Base-by-base conservation (phyloP, 1,284 basidiomycete genomes). In the Phellinidium pouzarii region DNA sequence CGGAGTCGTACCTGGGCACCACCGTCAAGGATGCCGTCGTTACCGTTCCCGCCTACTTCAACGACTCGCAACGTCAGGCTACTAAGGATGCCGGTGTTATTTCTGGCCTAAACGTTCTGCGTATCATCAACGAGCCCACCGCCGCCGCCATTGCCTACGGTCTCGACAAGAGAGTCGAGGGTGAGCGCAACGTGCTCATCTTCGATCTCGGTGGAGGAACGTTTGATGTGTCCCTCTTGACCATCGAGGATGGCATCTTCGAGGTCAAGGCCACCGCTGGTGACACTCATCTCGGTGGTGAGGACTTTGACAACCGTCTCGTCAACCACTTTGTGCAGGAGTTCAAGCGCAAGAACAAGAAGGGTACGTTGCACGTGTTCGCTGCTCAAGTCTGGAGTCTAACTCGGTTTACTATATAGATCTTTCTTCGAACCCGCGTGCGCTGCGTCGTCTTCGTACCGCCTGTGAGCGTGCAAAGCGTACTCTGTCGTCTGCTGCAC, bases 381-480 rank as follows among this genome's bases (percentile, higher is more conserved):
- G 19, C 34, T 23, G 43, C 48, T 4, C 48, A 22, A 31, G 6
- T 31, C 41, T 20, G 11, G 34, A 20, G 7, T 45, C 22, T 36
- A 26, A 50, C 58, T 71, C 45, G 69, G 50, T 47, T 43, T 40
- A 8, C 8, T 52, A 26, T 52, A 7, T 53, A 85, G 91, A 98
- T 69, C 75, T 98, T 53, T 91, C 93, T 46, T 74, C 82, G 59
- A 95, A 97, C 76, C 80, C 92, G 56, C 93, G 95, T 80, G 94
- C 95, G 52, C 86, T 97, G 63, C 91, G 94, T 74, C 94, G 94
- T 77, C 86, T 99, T 64, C 90, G 94, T 61, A 95, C 93, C 57
- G 94, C 95, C 65, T 97, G 94, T 74, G 95, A 98, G 77, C 93
- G 94, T 77, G 95, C 95, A 57, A 99, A 99, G 83, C 89, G 94